Conservation (phyloP, 2,329 filamentous ascomycete species). For the Paecilomyces variotii region DNA sequence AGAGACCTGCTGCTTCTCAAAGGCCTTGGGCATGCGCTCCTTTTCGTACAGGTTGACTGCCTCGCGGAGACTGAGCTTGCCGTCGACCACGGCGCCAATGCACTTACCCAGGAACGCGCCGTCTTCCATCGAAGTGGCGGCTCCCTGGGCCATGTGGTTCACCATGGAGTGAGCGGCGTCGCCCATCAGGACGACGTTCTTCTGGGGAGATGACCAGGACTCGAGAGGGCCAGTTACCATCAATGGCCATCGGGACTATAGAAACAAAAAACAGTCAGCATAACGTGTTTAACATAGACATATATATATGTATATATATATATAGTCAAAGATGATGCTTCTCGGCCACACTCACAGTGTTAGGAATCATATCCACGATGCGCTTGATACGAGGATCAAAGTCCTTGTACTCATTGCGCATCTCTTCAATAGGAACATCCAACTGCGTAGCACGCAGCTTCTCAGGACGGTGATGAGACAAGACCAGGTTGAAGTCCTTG, state of each 20-base stretch:
- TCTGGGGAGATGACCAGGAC: constrained; percentile 33
- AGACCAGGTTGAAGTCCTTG: constrained; percentile 40
- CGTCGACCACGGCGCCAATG: constrained; percentile 27
- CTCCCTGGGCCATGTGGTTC: constrained; percentile 39
- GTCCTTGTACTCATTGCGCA: constrained; percentile 34
- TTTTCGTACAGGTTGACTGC: constrained; percentile 34
- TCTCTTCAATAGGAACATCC: constrained; percentile 36
- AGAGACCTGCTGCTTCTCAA: constrained; percentile 35
- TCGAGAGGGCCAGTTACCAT: constrained; percentile 36
- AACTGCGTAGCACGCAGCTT: constrained; percentile 28
- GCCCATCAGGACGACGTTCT: constrained; percentile 39
- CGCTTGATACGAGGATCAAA: constrained; percentile 39
- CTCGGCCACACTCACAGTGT: constrained; percentile 12
- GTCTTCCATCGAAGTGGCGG: constrained; percentile 40
- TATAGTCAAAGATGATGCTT: not conserved
- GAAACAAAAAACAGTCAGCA: not conserved
- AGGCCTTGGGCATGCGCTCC: constrained; percentile 36
- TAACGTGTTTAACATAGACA: too few relatives aligned
- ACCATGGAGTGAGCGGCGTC: constrained; percentile 38
- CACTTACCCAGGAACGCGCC: constrained; percentile 34
- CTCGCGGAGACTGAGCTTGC: constrained; percentile 23
- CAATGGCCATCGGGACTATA: constrained; percentile 33
- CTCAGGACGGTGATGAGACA: constrained; percentile 32
- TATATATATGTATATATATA: too few relatives aligned
- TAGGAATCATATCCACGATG: constrained; percentile 33